Percentiles rank a stretch among this genome's conserved stretches.
These are phyloP conservation scores for Phialocephala subalpina DNA, from an alignment of 2,329 filamentous ascomycete genomes.

Conservation along the genomic window DNA sequence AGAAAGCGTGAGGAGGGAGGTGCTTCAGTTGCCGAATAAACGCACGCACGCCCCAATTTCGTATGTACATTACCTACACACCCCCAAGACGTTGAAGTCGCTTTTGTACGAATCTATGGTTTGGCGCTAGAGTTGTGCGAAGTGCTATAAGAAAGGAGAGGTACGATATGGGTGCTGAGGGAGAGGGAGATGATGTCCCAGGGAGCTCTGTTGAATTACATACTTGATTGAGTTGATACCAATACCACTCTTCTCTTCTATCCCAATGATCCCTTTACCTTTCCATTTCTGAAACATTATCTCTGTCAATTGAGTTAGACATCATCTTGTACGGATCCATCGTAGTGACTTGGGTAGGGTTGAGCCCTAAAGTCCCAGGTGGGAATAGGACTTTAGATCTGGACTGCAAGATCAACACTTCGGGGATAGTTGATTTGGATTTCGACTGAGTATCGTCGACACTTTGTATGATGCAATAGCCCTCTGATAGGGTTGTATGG, in stretches of 20 bases:
- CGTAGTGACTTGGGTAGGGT: no score
- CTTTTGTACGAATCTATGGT: slow-evolving; percentile 10
- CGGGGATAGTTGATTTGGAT: no score
- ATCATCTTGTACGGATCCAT: no score
- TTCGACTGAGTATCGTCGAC: no score
- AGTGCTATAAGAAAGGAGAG: not conserved
- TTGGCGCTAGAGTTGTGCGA: slow-evolving; percentile 7
- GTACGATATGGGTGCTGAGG: not conserved
- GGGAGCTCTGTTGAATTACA: slow-evolving; percentile 5
- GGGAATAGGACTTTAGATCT: no score
- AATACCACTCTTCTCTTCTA: slow-evolving; percentile 10
- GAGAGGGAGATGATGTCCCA: not conserved
- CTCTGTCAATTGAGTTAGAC: no score
- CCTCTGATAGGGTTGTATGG: no score
- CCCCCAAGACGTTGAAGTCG: not conserved
- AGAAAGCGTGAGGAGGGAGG: slow-evolving; percentile 24
- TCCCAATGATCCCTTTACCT: not conserved
- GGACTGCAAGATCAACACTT: no score
- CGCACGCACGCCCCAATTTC: slow-evolving; percentile 6
- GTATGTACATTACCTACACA: slow-evolving; percentile 12
- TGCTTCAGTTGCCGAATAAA: slow-evolving; percentile 3
- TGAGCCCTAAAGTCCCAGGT: no score
- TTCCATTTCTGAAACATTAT: not conserved
- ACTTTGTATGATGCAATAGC: no score
- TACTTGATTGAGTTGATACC: slow-evolving; percentile 2